A percentile compares a stretch with the other conserved stretches of the same genome.
phyloP scores from a whole-genome alignment of 345 rosid species.

The Citrus maxima region DNA sequence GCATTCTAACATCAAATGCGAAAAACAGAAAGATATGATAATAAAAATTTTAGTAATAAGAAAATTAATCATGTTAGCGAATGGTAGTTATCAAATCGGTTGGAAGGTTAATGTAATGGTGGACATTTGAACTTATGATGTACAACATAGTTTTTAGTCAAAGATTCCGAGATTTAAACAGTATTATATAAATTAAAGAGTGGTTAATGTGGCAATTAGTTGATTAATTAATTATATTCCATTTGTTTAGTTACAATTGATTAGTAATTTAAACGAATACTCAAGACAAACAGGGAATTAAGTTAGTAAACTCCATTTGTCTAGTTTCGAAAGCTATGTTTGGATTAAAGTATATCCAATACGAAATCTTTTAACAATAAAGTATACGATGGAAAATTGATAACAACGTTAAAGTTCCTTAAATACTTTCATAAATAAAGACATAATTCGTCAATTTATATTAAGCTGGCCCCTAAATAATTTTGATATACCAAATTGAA shows the following conservation, averaged over 20 bases:
- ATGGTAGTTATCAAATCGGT: not conserved
- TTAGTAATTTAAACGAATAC: not conserved
- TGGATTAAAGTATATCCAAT: too few species aligned
- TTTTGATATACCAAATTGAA: too few species aligned
- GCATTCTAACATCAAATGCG: not conserved
- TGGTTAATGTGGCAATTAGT: not conserved
- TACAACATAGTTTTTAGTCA: not conserved
- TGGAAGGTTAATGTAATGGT: constrained; percentile 1
- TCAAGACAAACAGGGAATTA: too few species aligned
- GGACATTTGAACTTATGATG: not conserved
- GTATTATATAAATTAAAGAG: not conserved
- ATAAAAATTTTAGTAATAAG: not conserved
- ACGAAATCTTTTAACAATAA: too few species aligned
- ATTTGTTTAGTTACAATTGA: not conserved
- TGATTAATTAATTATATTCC: not conserved
- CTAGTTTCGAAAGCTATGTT: too few species aligned
- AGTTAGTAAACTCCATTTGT: too few species aligned
- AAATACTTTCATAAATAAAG: too few species aligned
- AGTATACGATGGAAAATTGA: too few species aligned
- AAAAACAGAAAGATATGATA: not conserved
- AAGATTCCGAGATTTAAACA: not conserved
- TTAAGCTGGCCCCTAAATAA: too few species aligned
- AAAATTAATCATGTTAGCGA: not conserved
- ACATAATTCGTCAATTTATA: too few species aligned
- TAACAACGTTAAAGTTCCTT: too few species aligned